Evolutionary conservation across 2,329 filamentous ascomycete species (phyloP).

Genomic region (Cercospora sp.): DNA sequence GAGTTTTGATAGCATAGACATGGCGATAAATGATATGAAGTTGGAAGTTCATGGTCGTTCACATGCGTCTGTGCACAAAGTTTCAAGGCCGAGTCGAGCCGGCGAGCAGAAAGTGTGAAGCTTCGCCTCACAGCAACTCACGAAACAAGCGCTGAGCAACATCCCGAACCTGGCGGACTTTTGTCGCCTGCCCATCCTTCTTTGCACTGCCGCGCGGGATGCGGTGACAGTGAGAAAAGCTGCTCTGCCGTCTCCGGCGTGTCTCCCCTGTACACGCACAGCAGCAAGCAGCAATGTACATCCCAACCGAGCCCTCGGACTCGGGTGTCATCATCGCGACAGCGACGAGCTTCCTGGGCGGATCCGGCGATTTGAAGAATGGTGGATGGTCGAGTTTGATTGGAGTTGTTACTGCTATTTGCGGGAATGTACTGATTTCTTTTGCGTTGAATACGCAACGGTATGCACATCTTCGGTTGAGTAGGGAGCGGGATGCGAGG

Average conservation of each 20-base stretch:
- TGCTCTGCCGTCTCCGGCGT: conserved; percentile 8
- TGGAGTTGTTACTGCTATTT: conserved; percentile 88
- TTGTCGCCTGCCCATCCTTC: not conserved
- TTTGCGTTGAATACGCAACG: conserved; percentile 94
- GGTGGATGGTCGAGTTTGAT: conserved; percentile 84
- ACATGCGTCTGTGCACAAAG: conserved; percentile 2
- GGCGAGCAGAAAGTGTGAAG: not conserved
- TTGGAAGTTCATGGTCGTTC: not conserved
- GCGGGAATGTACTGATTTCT: conserved; percentile 90
- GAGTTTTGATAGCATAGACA: not conserved
- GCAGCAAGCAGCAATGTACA: conserved; percentile 11
- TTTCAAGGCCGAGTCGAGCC: not conserved
- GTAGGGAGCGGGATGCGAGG: conserved; percentile 63
- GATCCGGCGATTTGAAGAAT: conserved; percentile 17
- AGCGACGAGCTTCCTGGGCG: conserved; percentile 8
- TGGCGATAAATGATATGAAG: not conserved
- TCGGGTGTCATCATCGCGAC: not conserved
- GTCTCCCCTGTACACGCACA: not conserved
- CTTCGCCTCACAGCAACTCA: conserved; percentile 2
- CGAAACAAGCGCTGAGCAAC: not conserved
- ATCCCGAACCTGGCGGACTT: not conserved
- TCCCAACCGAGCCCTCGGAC: not conserved
- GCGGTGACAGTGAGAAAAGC: not conserved
- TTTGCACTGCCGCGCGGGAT: not conserved
- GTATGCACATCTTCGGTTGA: conserved; percentile 86